Base-by-base conservation (phyloP, 2,329 filamentous ascomycete genomes). In the Myriosclerotinia scirpicola region DNA sequence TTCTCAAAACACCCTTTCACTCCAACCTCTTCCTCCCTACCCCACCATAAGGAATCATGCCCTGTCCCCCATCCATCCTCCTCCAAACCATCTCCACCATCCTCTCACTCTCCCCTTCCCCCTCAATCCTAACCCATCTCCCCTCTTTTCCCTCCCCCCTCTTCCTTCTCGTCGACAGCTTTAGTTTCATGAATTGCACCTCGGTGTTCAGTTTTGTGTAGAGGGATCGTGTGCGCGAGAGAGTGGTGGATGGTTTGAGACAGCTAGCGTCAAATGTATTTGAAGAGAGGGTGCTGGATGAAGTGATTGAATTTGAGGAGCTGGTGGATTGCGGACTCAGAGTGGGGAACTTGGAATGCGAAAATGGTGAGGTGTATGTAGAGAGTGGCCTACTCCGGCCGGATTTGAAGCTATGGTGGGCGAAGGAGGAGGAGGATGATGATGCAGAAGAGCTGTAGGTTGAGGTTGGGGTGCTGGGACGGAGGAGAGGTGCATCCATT, bases 21-120 rank as follows among this genome's bases (percentile, higher is more conserved):
- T 65, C 62, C 22, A 65, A 65, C 17, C 53, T 65, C n/a, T 46
- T 30, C 53, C 62, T 65, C n/a, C 62, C 62, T n/a, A 65, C 62
- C 0, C 62, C 62, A 7, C 62, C 62, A 38, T 36, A 65, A 58
- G 62, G 53, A 58, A 65, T 65, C 62, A 65, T 65, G 0, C 62
- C 62, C 62, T 60, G 63, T 1, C 38, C 54, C 4, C 63, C 63
- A 65, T 65, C 63, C 46, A 50, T 15, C 36, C 63, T 65, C 54
- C 63, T 65, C 63, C 63, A 65, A 17, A 65, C 54, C 63, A 65
- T 53, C 46, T 65, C 63, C 2, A 53, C 36, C 3, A 26, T 60
- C 44, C 44, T 65, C 54, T 65, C 63, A 17, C 22, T 48, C 46
- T 65, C 63, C 7, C 36, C 52, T 20, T 65, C 63, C 26, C 63